Base-by-base conservation (phyloP, 495 filamentous ascomycete genomes). In the Penicillium mononematosum region DNA sequence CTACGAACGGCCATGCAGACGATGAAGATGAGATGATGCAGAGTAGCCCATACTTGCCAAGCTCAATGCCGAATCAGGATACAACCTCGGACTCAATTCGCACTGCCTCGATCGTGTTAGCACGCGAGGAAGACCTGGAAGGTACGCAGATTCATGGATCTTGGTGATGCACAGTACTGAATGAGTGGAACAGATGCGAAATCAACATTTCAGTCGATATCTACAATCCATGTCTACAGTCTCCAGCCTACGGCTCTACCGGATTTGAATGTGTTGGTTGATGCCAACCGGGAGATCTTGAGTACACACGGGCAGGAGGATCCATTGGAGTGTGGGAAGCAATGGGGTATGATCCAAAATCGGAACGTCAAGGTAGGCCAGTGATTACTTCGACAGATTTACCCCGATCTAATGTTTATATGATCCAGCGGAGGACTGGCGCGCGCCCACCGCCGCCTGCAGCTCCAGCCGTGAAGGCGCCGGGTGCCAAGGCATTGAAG, bases 201-300 rank as follows among this genome's bases (percentile, higher is more conserved):
- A 56, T 68, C 76, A 16, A 81, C 83, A 14, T 96, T 91, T 56
- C 77, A 87, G 38, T 77, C 83, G 22, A 83, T 96, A 54, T 78
- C 76, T 0, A 88, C 87, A 4, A 85, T 96, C 52, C 90, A 96
- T 65, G 73, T 98, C 46, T 98, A 98, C 71, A 96, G 91, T 66
- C 60, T 98, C 41, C 87, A 87, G 36, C 82, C 89, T 1, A 79
- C 83, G 29, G 76, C 83, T 3, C 70, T 91, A 9, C 86, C 90
- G 70, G 90, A 96, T 64, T 73, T 96, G 32, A 85, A 90, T 65
- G 66, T 88, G 9, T 78, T 96, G 47, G 85, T 85, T 11, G 86
- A 92, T 61, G 84, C 82, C 16, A 83, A 78, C 55, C 76, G 82
- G 17, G 83, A 89, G 63, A 75, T 86, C 41, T 64, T 76, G n/a